Conservation (phyloP, 164 flowering plant genomes). For the Echeveria elegans region DNA sequence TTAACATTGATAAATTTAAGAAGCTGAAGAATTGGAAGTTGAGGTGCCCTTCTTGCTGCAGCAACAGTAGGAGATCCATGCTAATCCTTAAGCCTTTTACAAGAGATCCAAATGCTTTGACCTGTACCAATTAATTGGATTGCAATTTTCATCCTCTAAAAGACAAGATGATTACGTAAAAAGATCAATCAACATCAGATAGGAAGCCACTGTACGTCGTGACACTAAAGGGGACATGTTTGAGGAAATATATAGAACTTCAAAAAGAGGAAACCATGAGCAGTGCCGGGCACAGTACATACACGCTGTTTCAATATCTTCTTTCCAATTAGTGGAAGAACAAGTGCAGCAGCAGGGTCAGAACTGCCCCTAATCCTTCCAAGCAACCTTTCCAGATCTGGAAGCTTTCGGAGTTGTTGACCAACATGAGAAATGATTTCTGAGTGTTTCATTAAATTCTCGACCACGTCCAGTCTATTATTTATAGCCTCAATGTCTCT, state of each 20-base stretch:
- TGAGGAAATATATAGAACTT: background rate
- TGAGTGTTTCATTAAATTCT: constrained; percentile 35
- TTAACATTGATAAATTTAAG: constrained; percentile 40
- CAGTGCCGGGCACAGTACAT: constrained; percentile 18
- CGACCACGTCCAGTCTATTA: constrained; percentile 71
- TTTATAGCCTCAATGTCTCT: constrained; percentile 59
- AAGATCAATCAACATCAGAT: background rate
- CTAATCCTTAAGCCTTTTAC: constrained; percentile 69
- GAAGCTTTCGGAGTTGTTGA: constrained; percentile 71
- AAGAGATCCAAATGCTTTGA: constrained; percentile 74
- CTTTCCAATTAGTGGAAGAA: constrained; percentile 58
- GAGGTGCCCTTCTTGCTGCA: constrained; percentile 39
- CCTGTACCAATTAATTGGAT: constrained; percentile 28
- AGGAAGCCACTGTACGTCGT: background rate
- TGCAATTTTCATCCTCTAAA: background rate
- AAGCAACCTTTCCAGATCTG: constrained; percentile 82
- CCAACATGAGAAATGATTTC: constrained; percentile 39
- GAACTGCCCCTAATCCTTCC: constrained; percentile 69
- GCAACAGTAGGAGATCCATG: constrained; percentile 41
- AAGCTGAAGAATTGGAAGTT: constrained; percentile 31
- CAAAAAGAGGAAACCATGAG: background rate
- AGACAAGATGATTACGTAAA: background rate
- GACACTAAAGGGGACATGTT: background rate
- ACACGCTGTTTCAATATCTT: constrained; percentile 71
- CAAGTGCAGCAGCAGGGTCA: constrained; percentile 51